Percentiles rank a stretch among this genome's conserved stretches.
Evolutionary conservation across 106 monocot genomes (phyloP).

Genomic region (Allium sativum): DNA sequence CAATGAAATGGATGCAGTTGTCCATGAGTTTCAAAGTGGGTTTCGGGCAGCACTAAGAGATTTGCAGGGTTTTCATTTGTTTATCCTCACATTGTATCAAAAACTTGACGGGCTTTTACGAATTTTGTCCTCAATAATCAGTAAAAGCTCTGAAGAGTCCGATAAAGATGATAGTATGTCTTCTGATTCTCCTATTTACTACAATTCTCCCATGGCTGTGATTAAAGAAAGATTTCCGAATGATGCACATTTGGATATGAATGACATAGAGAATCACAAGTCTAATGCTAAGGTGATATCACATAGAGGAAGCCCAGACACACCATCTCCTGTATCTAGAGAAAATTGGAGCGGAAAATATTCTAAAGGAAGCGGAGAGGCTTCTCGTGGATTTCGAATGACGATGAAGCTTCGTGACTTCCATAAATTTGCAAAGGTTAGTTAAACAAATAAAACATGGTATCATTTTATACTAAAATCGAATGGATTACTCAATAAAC

Average conservation of each 20-base stretch:
- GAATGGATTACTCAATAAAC: too few relatives aligned
- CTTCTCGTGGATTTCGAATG: constrained; percentile 43
- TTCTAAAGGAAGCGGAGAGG: constrained; percentile 59
- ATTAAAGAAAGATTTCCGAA: constrained; percentile 18
- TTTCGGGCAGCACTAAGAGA: constrained; percentile 73
- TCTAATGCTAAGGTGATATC: constrained; percentile 24
- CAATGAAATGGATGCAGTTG: constrained; percentile 28
- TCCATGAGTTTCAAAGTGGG: constrained; percentile 67
- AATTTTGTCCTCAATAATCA: constrained; percentile 46
- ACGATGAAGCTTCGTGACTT: constrained; percentile 90
- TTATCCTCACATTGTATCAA: constrained; percentile 73
- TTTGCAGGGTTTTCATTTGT: constrained; percentile 74
- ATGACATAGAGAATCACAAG: constrained; percentile 39
- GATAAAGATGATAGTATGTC: constrained; percentile 63
- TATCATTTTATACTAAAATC: too few relatives aligned
- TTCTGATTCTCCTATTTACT: constrained; percentile 22
- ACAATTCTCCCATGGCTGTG: constrained; percentile 13
- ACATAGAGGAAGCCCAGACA: constrained; percentile 43
- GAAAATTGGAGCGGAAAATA: constrained; percentile 54
- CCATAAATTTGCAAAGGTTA: constrained; percentile 73
- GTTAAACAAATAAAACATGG: too few relatives aligned
- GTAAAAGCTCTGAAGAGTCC: constrained; percentile 39
- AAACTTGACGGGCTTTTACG: constrained; percentile 74
- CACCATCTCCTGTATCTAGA: constrained; percentile 35
- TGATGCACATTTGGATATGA: constrained; percentile 20